Evolutionary conservation across 345 rosid genomes (phyloP), one percentile per base, ranked within the genome.

Genomic region (Sonneratia caseolaris): DNA sequence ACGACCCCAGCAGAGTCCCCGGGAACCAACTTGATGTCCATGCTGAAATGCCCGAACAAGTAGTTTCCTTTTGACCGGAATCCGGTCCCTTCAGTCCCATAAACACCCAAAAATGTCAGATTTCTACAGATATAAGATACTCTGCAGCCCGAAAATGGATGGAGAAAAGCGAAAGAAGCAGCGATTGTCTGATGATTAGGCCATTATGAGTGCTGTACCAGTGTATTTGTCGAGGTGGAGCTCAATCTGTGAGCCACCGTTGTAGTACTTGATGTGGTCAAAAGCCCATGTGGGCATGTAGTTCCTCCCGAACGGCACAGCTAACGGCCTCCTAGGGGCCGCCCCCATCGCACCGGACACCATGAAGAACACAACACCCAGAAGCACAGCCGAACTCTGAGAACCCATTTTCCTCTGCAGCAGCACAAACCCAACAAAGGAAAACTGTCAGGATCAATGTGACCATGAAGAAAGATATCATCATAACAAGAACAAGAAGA

Each of bases 1-100:
- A 90, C 98, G 6, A 88, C 84, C 76, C 98, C 98, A 5, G 98
- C 97, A 64, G 93, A 90, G 76, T 92, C 93, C 13, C 93, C 93
- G 7, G 87, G 79, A 79, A 87, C 91, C 76, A 92, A 65, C 87
- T 88, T 90, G 32, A 92, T 88, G 64, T 92, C 88, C 95, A 88
- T 88, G 74, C 87, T 86, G 79, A 92, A 90, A 73, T 88, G 93
- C 45, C 98, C 97, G 72, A 90, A 92, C 77, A 88, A 76, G 85
- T 92, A 90, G 1, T 84, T 78, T 4, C 92, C 95, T 72, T 88
- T 92, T 32, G 98, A 90, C 74, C 87, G 96, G 79, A 92, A 92
- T 40, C 95, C 96, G 40, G 98, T 87, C 18, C 98, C 51, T 47
- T 47, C 14, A 47, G 13, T 47, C 7, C 15, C 15, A 47, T 1